Evolutionary conservation across 371 early-diverging fungal species (phyloP).

Genomic region (Gilbertella persicaria): DNA sequence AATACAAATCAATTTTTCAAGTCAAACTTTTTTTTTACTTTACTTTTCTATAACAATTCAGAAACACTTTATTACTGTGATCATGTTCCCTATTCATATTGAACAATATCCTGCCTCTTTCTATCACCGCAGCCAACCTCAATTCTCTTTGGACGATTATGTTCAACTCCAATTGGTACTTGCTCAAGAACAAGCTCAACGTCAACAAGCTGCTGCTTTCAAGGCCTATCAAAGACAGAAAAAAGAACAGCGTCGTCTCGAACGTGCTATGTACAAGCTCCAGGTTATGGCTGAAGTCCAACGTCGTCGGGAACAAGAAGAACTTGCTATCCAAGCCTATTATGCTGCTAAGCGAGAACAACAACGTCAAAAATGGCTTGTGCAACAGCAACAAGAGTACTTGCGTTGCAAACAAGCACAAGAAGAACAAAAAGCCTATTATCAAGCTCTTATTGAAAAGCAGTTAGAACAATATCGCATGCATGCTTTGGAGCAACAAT

Average conservation of each 20-base stretch:
- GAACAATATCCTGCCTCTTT: background rate
- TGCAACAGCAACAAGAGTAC: background rate
- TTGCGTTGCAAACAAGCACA: constrained; percentile 1
- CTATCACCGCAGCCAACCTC: background rate
- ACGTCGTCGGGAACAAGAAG: constrained; percentile 21
- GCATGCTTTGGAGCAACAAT: background rate
- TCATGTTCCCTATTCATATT: constrained; percentile 7
- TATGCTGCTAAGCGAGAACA: constrained; percentile 8
- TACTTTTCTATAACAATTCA: background rate
- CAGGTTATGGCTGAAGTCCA: constrained; percentile 14
- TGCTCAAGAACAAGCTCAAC: constrained; percentile 13
- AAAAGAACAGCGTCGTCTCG: constrained; percentile 12
- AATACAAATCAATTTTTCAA: background rate
- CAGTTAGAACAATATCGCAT: constrained; percentile 3
- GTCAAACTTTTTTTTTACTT: background rate
- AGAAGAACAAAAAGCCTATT: background rate
- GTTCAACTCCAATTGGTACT: constrained; percentile 28
- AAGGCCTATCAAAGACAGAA: constrained; percentile 12
- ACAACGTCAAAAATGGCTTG: background rate
- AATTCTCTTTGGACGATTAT: constrained; percentile 35
- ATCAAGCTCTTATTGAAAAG: constrained; percentile 3
- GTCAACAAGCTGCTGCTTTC: constrained; percentile 9
- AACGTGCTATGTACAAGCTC: constrained; percentile 10
- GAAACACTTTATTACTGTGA: too few relatives aligned
- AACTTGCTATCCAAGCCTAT: constrained; percentile 23